Conservation (phyloP, 1,284 basidiomycete genomes). For the Cutaneotrichosporon mucoides region DNA sequence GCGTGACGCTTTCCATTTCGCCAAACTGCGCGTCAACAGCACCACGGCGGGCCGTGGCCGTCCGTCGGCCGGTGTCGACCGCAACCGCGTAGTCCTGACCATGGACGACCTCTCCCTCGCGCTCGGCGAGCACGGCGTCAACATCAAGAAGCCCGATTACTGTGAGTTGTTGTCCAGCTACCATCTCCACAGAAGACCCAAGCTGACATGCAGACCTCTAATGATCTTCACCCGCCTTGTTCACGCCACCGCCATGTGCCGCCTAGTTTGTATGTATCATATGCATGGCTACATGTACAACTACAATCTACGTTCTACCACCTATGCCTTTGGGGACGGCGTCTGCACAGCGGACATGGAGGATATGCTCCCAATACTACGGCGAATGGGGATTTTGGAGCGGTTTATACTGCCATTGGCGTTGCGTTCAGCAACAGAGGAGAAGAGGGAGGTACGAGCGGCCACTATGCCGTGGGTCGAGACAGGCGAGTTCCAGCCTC, state of each 20-base stretch:
- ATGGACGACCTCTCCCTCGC: conserved; percentile 96
- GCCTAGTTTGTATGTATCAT: conserved; percentile 3
- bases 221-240: too few relatives aligned
- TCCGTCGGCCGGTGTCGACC: conserved; percentile 57
- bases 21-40: conserved; percentile 73
- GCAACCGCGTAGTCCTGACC: conserved; percentile 87
- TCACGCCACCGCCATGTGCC: too few relatives aligned
- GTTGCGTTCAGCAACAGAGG: neutral
- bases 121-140: conserved; percentile 91
- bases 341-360: neutral
- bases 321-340: neutral
- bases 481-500: neutral
- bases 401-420: neutral
- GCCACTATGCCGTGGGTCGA: conserved; percentile 1
- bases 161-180: conserved; percentile 45
- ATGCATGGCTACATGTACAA: conserved; percentile 11
- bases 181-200: too few relatives aligned
- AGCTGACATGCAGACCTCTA: conserved; percentile 11
- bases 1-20: conserved; percentile 95
- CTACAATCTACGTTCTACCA: neutral
- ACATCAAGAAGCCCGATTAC: conserved; percentile 85
- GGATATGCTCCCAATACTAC: neutral
- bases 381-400: neutral
- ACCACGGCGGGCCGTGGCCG: conserved; percentile 48
- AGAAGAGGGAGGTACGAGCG: neutral